These are phyloP conservation scores for Microbotryum lychnidis-dioicae DNA, from an alignment of 1,284 basidiomycete genomes.

Conservation along the genomic window DNA sequence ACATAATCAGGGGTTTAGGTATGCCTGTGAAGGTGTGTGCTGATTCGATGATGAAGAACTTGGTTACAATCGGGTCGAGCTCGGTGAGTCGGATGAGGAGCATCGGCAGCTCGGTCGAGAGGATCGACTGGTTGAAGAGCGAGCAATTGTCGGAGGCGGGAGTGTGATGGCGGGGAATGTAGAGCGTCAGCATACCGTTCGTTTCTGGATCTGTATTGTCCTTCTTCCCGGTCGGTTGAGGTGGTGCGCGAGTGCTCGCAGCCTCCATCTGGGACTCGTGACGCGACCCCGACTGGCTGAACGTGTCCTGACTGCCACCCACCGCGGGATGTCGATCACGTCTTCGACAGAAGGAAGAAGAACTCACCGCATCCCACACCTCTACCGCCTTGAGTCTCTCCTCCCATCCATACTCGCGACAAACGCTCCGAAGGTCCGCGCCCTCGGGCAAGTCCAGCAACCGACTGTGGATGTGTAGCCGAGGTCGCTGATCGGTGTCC, in stretches of 20 bases:
- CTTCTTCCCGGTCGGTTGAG: not conserved
- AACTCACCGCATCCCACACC: conserved; percentile 51
- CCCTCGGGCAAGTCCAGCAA: conserved; percentile 53
- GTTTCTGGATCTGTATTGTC: too few species aligned
- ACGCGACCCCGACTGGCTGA: not conserved
- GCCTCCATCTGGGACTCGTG: not conserved
- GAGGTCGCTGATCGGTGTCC: conserved; percentile 52
- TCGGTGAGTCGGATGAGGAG: conserved; percentile 61
- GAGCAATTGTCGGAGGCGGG: not conserved
- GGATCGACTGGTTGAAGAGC: conserved; percentile 26
- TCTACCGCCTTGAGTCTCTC: conserved; percentile 17
- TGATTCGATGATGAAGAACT: conserved; percentile 59
- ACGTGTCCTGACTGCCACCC: not conserved
- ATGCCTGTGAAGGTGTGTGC: conserved; percentile 56
- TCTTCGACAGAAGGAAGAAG: conserved; percentile 34
- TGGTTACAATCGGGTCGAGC: conserved; percentile 53
- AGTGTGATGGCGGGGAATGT: not conserved
- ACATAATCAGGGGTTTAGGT: conserved; percentile 52
- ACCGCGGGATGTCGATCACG: not conserved
- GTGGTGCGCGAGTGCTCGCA: not conserved
- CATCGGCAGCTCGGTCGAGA: conserved; percentile 56
- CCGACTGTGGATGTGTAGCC: conserved; percentile 41
- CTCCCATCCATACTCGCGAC: conserved; percentile 53
- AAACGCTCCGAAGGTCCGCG: conserved; percentile 45
- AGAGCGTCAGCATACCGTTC: not conserved